Base-by-base conservation (phyloP, 768 basidiomycete genomes). In the Mycena metata region DNA sequence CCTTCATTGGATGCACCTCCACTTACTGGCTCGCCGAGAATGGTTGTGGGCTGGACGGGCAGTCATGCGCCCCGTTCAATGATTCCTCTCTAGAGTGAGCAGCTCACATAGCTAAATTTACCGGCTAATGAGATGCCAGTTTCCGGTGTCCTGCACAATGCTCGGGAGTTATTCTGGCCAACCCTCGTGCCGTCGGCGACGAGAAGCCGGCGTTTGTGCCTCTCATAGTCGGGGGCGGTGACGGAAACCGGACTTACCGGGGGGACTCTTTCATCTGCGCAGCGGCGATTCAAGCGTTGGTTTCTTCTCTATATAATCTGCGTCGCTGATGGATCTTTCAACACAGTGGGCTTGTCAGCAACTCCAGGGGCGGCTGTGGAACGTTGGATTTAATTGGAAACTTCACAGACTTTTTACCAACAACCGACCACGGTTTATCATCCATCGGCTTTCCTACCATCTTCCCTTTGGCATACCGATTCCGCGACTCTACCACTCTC, bases 211-310 rank as follows among this genome's bases (percentile, higher is more conserved):
- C 86, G 51, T 93, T 88, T 71, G 85, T 87, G 23, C 93, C 94
- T 9, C 82, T 96, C 24, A 83, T 96, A 52, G 91, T 96, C 2
- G 95, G 95, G n/a, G 95, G 95, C 19, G 93, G 94, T 3, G 94
- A 95, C 79, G 68, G 68, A 0, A 83, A 89, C 52, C 75, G 76
- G 45, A 95, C 94, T 5, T 96, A 96, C 74, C 86, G 95, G 74
- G 93, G 89, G 2, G 95, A 96, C 76, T 89, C 85, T 63, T 96
- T 96, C 76, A 87, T 96, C 42, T 96, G 95, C 76, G 89, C 93
- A 46, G 90, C 95, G 46, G 95, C 93, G 45, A 83, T 90, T 45
- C 94, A 96, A 82, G 88, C 90, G 90, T 95, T 78, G 88, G 85
- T 16, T 59, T 62, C 60, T 39, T 45, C 17, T 50, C 35, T 59